Percentiles rank a stretch among this genome's conserved stretches.
Conservation (phyloP, 345 rosid genomes). For the Moringa oleifera region DNA sequence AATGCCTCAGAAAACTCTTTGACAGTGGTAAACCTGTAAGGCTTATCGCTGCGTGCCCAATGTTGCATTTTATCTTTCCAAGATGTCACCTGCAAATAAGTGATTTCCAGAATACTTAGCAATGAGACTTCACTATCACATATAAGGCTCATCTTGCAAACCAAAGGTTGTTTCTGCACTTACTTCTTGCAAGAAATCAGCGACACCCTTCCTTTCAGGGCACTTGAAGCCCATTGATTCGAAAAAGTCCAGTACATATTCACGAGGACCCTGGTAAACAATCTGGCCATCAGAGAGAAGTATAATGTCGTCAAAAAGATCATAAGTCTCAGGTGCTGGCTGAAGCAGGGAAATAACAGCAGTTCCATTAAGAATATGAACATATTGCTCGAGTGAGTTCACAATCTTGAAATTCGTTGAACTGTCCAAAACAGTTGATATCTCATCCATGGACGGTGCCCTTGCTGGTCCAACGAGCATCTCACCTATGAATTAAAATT, state of each 20-base stretch:
- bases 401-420: conserved; percentile 81
- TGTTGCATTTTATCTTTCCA: conserved; percentile 77
- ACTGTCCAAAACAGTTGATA: conserved; percentile 76
- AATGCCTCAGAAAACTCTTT: conserved; percentile 67
- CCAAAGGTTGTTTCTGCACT: not conserved
- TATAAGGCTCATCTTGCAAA: no score
- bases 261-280: conserved; percentile 74
- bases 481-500: conserved; percentile 36
- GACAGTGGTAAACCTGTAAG: conserved; percentile 55
- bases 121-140: not conserved
- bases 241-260: conserved; percentile 55
- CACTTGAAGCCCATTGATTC: conserved; percentile 63
- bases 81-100: conserved; percentile 60
- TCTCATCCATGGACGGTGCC: conserved; percentile 65
- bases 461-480: conserved; percentile 66
- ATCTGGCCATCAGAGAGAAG: conserved; percentile 68
- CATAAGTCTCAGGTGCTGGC: conserved; percentile 76
- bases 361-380: conserved; percentile 58
- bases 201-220: conserved; percentile 76
- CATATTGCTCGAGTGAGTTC: conserved; percentile 56
- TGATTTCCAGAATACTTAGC: not conserved
- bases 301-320: conserved; percentile 70
- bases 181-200: conserved; percentile 88
- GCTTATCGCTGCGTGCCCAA: conserved; percentile 51
- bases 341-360: conserved; percentile 72